Percentiles rank a stretch among this genome's conserved stretches.
Evolutionary conservation across 2,329 filamentous ascomycete genomes (phyloP).

Genomic region (Ascochyta clinopodiicola): DNA sequence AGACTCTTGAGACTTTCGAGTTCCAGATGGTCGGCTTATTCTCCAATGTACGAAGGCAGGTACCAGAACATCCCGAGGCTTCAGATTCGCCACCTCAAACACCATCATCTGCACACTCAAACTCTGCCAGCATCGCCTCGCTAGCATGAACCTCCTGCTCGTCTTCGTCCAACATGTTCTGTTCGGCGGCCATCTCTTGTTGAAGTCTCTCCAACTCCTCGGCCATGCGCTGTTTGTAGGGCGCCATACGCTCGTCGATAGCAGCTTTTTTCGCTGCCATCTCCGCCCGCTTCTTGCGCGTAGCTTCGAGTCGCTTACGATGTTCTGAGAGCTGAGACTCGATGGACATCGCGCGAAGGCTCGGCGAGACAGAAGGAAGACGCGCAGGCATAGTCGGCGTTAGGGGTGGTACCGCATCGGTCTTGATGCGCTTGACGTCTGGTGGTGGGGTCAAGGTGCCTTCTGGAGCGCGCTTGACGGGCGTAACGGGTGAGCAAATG

Average conservation of each 20-base stretch:
- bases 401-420: not conserved
- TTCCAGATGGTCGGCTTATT: not conserved
- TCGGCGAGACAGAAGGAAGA: slow-evolving; percentile 2
- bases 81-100: not conserved
- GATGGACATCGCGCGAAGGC: slow-evolving; percentile 4
- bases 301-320: slow-evolving; percentile 23
- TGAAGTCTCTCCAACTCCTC: slow-evolving; percentile 31
- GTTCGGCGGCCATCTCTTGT: slow-evolving; percentile 26
- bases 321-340: slow-evolving; percentile 24
- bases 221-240: slow-evolving; percentile 25
- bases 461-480: not conserved
- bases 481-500: not conserved
- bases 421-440: slow-evolving; percentile 22
- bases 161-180: slow-evolving; percentile 22
- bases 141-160: slow-evolving; percentile 21
- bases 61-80: too few relatives aligned
- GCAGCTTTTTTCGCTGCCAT: slow-evolving; percentile 25
- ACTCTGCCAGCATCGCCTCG: slow-evolving; percentile 26
- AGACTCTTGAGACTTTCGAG: not conserved
- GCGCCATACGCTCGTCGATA: slow-evolving; percentile 21
- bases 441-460: slow-evolving; percentile 5
- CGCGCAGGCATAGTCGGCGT: not conserved
- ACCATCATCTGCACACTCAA: slow-evolving; percentile 18
- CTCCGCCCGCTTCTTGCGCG: slow-evolving; percentile 23
- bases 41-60: too few relatives aligned